Conservation (phyloP, 257 asterid genomes). For the Fraxinus anomala region DNA sequence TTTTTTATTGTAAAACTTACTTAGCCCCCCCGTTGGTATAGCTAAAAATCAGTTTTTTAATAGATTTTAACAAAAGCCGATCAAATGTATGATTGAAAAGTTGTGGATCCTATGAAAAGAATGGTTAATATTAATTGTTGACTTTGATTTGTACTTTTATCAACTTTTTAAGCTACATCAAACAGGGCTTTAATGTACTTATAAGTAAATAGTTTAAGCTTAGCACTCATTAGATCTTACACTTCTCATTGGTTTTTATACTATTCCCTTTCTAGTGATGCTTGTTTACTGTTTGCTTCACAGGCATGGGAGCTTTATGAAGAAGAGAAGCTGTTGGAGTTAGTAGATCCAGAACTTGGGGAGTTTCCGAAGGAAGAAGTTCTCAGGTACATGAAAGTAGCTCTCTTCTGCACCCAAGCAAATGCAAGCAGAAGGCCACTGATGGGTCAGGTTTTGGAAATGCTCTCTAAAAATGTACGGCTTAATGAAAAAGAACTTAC, state of each 20-base stretch:
- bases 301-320: conserved; percentile 84
- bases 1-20: not conserved
- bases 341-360: conserved; percentile 72
- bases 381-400: conserved; percentile 72
- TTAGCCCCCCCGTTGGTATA: too few relatives aligned
- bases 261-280: not conserved
- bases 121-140: too few relatives aligned
- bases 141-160: too few relatives aligned
- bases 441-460: conserved; percentile 81
- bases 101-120: too few relatives aligned
- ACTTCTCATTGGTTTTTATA: not conserved
- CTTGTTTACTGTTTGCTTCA: conserved; percentile 21
- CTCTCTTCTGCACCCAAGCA: conserved; percentile 88
- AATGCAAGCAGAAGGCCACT: conserved; percentile 78
- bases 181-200: not conserved
- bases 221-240: not conserved
- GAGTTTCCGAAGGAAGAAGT: conserved; percentile 60
- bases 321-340: conserved; percentile 61
- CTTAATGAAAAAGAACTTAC: conserved; percentile 77
- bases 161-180: too few relatives aligned
- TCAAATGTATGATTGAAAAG: too few relatives aligned
- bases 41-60: too few relatives aligned
- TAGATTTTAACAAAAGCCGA: too few relatives aligned
- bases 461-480: conserved; percentile 72
- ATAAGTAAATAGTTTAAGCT: not conserved